Evolutionary conservation across 495 filamentous ascomycete species (phyloP).

Genomic region (Xylaria longipes): DNA sequence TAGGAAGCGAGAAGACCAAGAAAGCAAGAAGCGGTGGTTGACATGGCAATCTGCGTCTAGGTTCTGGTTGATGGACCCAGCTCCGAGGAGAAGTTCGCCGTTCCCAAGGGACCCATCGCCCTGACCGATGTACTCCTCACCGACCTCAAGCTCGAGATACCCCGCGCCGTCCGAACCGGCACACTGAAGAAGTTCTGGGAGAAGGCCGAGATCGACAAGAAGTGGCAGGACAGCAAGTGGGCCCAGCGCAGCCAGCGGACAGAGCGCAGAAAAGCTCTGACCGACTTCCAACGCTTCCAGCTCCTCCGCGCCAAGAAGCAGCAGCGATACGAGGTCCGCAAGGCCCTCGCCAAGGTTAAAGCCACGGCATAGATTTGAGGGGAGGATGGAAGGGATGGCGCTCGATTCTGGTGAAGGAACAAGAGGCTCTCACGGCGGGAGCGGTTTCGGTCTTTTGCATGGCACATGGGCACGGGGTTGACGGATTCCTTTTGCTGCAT

Average conservation of each 20-base stretch:
- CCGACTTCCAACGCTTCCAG: constrained; percentile 99
- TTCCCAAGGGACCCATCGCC: constrained; percentile 82
- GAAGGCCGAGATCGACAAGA: constrained; percentile 82
- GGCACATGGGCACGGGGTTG: constrained; percentile 55
- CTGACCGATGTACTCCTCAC: constrained; percentile 87
- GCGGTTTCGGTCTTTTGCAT: constrained; percentile 52
- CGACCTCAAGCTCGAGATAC: constrained; percentile 85
- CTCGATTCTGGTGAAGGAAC: constrained; percentile 32
- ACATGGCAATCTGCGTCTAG: constrained; percentile 57
- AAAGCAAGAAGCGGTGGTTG: constrained; percentile 30
- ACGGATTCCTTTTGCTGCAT: constrained; percentile 52
- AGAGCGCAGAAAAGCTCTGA: constrained; percentile 86
- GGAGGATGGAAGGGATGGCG: constrained; percentile 29
- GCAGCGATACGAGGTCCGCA: constrained; percentile 94
- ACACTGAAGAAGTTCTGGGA: constrained; percentile 86
- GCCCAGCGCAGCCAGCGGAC: constrained; percentile 85
- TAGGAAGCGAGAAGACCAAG: constrained; percentile 19
- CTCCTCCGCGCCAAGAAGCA: constrained; percentile 97
- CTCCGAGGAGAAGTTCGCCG: constrained; percentile 70
- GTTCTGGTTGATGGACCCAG: constrained; percentile 94
- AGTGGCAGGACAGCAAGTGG: constrained; percentile 87
- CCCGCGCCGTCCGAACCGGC: constrained; percentile 82
- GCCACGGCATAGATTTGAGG: constrained; percentile 50
- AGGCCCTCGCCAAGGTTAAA: constrained; percentile 82
- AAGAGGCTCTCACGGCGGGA: constrained; percentile 38